These are phyloP conservation scores for Ceratocystis papillata DNA, from an alignment of 2,329 filamentous ascomycete genomes.

Conservation along the genomic window DNA sequence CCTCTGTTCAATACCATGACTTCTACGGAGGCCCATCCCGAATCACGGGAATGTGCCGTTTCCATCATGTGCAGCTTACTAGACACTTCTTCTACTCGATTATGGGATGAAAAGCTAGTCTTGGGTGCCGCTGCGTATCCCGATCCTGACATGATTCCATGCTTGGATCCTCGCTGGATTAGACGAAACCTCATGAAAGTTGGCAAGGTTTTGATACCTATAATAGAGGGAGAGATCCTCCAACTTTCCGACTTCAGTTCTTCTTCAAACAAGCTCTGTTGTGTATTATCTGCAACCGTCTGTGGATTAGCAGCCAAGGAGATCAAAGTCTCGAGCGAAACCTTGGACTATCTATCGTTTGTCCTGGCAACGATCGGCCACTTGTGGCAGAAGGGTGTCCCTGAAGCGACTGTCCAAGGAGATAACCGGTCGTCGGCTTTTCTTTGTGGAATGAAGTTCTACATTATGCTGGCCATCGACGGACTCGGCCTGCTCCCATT, in stretches of 20 bases:
- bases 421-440: constrained; percentile 33
- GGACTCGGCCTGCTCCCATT: constrained; percentile 50
- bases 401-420: constrained; percentile 32
- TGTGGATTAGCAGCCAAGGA: constrained; percentile 48
- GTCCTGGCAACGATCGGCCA: constrained; percentile 18
- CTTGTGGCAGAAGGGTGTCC: constrained; percentile 37
- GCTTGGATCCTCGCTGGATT: constrained; percentile 78
- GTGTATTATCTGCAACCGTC: constrained; percentile 12
- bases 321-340: constrained; percentile 76
- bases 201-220: constrained; percentile 49
- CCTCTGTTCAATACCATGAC: constrained; percentile 30
- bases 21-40: constrained; percentile 19
- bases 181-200: constrained; percentile 58
- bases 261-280: constrained; percentile 28
- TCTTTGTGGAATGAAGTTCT: constrained; percentile 43
- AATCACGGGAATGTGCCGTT: constrained; percentile 47
- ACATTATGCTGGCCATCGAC: constrained; percentile 40
- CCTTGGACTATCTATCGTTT: constrained; percentile 56
- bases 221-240: constrained; percentile 51
- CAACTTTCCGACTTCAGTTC: constrained; percentile 53
- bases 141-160: constrained; percentile 63
- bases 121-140: constrained; percentile 47
- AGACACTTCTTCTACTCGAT: constrained; percentile 44
- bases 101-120: constrained; percentile 67
- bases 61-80: constrained; percentile 60